Conservation (phyloP, 2,329 filamentous ascomycete genomes). For the Sporothrix luriei region DNA sequence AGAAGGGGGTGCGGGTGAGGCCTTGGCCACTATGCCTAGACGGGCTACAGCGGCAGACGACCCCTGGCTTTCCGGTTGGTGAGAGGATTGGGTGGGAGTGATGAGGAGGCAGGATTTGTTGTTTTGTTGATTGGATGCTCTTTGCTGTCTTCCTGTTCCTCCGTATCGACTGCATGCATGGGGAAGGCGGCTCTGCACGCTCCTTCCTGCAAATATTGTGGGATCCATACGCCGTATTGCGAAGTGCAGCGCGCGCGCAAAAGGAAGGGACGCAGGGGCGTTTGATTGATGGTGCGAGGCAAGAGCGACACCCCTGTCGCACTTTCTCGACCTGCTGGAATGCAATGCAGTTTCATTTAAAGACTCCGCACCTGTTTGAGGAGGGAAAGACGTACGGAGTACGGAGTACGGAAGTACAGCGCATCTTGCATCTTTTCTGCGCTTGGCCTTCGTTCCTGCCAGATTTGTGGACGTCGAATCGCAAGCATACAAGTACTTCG, state of each 20-base stretch:
- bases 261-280: conserved; percentile 8
- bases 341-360: conserved; percentile 33
- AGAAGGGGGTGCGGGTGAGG: conserved; percentile 23
- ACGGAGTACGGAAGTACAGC: not conserved
- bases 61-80: conserved; percentile 2
- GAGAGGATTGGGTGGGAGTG: not conserved
- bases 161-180: not conserved
- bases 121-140: conserved; percentile 10
- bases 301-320: conserved; percentile 34
- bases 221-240: conserved; percentile 18
- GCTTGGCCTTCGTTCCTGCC: not conserved
- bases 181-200: conserved; percentile 22
- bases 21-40: conserved; percentile 25
- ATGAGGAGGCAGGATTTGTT: not conserved
- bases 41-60: conserved; percentile 2
- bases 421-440: not conserved
- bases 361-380: not conserved
- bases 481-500: no score
- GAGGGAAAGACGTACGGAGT: not conserved
- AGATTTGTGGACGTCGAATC: not conserved
- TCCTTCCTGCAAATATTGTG: conserved; percentile 18
- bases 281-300: conserved; percentile 31
- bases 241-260: not conserved
- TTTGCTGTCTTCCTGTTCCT: not conserved
- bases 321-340: conserved; percentile 32